A percentile compares a stretch with the other conserved stretches of the same genome.
Conservation (phyloP, 192 early-diverging fungal species). For the Entomortierella lignicola region DNA sequence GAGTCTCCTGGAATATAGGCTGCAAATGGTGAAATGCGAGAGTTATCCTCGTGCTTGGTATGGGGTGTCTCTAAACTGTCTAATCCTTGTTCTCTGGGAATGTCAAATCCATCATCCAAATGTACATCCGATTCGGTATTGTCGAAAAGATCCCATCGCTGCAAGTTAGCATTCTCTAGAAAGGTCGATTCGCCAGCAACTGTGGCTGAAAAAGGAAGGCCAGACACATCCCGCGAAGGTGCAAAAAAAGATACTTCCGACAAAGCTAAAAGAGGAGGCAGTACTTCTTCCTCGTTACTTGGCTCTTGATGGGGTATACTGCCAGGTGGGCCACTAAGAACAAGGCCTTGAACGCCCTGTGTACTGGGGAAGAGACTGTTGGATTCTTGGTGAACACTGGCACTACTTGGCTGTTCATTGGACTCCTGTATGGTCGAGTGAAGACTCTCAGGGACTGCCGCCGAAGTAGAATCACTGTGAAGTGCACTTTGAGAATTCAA, state of each 20-base stretch:
- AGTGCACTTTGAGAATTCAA: neutral
- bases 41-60: neutral
- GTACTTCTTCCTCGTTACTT: conserved; percentile 9
- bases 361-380: conserved; percentile 5
- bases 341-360: conserved; percentile 1
- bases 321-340: neutral
- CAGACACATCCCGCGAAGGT: neutral
- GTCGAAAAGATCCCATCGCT: conserved; percentile 18
- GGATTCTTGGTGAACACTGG: neutral
- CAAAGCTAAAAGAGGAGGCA: neutral
- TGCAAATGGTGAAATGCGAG: conserved; percentile 13
- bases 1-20: neutral
- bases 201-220: neutral
- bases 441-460: neutral
- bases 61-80: neutral
- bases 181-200: neutral
- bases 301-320: neutral
- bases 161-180: conserved; percentile 13
- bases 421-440: neutral
- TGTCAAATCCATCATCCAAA: conserved; percentile 7
- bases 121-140: conserved; percentile 18
- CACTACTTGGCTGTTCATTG: neutral
- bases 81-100: neutral
- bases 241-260: neutral
- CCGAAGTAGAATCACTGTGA: neutral